phyloP scores from a whole-genome alignment of 1,139 yeast genomes.

The Yamadazyma taylorii region DNA sequence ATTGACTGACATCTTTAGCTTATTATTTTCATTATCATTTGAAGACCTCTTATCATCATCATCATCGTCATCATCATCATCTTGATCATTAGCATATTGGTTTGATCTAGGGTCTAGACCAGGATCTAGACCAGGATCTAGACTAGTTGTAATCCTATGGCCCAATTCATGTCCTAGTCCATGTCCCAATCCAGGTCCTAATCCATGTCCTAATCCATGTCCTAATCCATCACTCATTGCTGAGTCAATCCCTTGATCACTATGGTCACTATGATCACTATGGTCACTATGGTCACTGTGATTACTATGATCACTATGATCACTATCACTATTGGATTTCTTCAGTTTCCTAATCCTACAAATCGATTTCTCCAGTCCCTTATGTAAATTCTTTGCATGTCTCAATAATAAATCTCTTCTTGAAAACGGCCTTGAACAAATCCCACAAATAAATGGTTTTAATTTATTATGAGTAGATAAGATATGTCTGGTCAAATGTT shows the following conservation, averaged over 20 bases:
- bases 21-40: slow-evolving; percentile 25
- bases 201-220: slow-evolving; percentile 1
- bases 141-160: too few relatives aligned
- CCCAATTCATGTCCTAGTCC: too few relatives aligned
- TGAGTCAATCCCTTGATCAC: neutral
- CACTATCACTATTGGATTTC: slow-evolving; percentile 8
- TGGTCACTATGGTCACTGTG: slow-evolving; percentile 6
- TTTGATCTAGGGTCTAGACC: too few relatives aligned
- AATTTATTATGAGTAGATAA: slow-evolving; percentile 47
- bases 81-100: too few relatives aligned
- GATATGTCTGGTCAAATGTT: slow-evolving; percentile 47
- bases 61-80: slow-evolving; percentile 2
- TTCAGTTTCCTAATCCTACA: slow-evolving; percentile 40
- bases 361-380: slow-evolving; percentile 56
- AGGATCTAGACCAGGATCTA: too few relatives aligned
- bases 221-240: neutral
- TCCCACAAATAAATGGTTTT: slow-evolving; percentile 75
- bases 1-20: slow-evolving; percentile 47
- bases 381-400: slow-evolving; percentile 92
- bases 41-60: neutral
- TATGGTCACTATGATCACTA: neutral
- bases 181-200: too few relatives aligned
- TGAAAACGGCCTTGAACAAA: slow-evolving; percentile 93
- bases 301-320: neutral
- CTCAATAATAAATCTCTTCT: slow-evolving; percentile 85